Evolutionary conservation across 73 alveolate genomes (phyloP).

Genomic region (Paramecium primaurelia): DNA sequence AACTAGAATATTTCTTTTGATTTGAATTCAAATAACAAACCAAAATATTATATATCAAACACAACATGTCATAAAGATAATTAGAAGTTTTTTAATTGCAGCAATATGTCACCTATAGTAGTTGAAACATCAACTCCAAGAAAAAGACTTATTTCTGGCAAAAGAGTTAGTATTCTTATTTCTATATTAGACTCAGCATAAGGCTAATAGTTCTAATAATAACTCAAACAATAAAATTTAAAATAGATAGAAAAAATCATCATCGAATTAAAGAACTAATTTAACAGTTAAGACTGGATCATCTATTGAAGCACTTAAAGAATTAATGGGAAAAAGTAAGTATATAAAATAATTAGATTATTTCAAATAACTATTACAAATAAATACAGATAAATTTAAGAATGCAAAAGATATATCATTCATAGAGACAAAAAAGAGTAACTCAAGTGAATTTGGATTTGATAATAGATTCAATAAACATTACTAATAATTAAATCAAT

Average conservation of each 20-base stretch:
- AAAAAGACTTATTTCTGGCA: not conserved
- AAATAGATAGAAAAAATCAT: not conserved
- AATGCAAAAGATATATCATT: not conserved
- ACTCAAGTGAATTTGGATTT: not conserved
- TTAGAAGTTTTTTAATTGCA: not conserved
- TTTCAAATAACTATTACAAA: not conserved
- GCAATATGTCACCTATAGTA: not conserved
- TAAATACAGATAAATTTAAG: not conserved
- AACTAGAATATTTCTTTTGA: not conserved
- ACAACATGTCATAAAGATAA: not conserved
- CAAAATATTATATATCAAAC: not conserved
- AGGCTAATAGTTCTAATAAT: not conserved
- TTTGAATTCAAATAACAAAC: not conserved
- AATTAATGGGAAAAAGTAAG: not conserved
- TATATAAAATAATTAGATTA: not conserved
- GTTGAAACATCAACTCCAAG: not conserved
- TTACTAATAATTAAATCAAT: not conserved
- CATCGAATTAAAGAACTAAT: not conserved
- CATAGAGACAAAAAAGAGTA: not conserved
- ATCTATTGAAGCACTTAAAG: constrained; percentile 16
- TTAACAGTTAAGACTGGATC: constrained; percentile 40
- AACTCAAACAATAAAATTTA: not conserved
- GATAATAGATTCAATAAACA: not conserved
- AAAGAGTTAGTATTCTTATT: constrained; percentile 1
- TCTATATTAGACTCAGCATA: not conserved